These are phyloP conservation scores for Nakazawaea populi DNA, from an alignment of 805 yeast species.

Conservation along the genomic window DNA sequence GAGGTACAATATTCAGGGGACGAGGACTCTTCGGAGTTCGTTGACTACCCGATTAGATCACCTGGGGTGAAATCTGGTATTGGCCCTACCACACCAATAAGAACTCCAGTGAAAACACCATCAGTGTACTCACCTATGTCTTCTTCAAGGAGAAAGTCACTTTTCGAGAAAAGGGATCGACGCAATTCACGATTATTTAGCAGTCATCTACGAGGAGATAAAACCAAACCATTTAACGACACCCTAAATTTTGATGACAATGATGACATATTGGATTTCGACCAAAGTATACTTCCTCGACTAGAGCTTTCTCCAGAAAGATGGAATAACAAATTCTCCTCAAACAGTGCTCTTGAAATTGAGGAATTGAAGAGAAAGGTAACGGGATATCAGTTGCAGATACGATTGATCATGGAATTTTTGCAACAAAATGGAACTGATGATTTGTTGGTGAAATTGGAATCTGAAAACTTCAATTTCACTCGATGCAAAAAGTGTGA, in stretches of 20 bases:
- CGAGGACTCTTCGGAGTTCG: conserved; percentile 5
- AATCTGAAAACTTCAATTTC: background rate
- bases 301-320: conserved; percentile 12
- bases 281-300: conserved; percentile 13
- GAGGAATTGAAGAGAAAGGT: conserved; percentile 23
- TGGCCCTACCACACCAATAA: background rate
- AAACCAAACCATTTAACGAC: background rate
- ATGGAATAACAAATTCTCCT: background rate
- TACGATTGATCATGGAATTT: conserved; percentile 24
- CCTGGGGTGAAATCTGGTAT: background rate
- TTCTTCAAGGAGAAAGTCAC: background rate
- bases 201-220: conserved; percentile 1
- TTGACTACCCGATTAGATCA: conserved; percentile 4
- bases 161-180: conserved; percentile 12
- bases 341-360: conserved; percentile 15
- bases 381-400: conserved; percentile 27
- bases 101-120: background rate
- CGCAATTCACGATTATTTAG: conserved; percentile 15
- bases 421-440: conserved; percentile 16
- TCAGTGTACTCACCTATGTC: conserved; percentile 2
- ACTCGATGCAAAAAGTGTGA: conserved; percentile 5
- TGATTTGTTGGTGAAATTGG: conserved; percentile 9
- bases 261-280: conserved; percentile 9
- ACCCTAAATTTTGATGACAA: conserved; percentile 5
- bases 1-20: conserved; percentile 1